phyloP scores from a whole-genome alignment of 805 yeast species.

The Kazachstania taianensis region DNA sequence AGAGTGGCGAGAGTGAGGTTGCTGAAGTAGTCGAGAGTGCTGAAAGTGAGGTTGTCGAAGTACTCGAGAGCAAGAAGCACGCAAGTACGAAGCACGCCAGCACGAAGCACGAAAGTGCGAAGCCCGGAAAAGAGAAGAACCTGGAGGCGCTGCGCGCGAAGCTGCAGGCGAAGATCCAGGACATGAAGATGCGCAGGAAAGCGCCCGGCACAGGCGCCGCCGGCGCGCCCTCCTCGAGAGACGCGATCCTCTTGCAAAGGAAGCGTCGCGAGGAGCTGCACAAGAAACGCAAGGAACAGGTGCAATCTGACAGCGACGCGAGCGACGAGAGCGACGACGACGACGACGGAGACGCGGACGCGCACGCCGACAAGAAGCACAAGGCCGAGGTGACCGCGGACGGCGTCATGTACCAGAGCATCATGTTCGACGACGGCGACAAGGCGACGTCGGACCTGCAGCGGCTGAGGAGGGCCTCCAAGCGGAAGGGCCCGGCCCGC shows the following conservation, averaged over 20 bases:
- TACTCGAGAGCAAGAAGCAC: conserved; percentile 12
- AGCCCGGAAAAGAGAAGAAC: conserved; percentile 37
- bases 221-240: conserved; percentile 82
- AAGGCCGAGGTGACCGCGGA: conserved; percentile 28
- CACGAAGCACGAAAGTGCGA: conserved; percentile 15
- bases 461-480: conserved; percentile 38
- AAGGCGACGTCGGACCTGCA: conserved; percentile 64
- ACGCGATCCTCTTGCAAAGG: conserved; percentile 63
- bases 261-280: conserved; percentile 32
- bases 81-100: conserved; percentile 16
- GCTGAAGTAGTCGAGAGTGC: conserved; percentile 6
- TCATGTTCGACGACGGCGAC: conserved; percentile 74
- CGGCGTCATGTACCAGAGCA: conserved; percentile 68
- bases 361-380: conserved; percentile 25
- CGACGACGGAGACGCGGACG: conserved; percentile 15
- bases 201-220: conserved; percentile 78
- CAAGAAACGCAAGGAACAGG: conserved; percentile 31
- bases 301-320: conserved; percentile 31
- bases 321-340: conserved; percentile 23
- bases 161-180: conserved; percentile 61
- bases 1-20: conserved; percentile 15
- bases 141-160: conserved; percentile 65
- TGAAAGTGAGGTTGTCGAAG: conserved; percentile 10
- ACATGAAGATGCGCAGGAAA: conserved; percentile 68
- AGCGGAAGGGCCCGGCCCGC: conserved; percentile 62